Evolutionary conservation across 2,329 filamentous ascomycete species (phyloP).

Genomic region (Ophiostoma montium): DNA sequence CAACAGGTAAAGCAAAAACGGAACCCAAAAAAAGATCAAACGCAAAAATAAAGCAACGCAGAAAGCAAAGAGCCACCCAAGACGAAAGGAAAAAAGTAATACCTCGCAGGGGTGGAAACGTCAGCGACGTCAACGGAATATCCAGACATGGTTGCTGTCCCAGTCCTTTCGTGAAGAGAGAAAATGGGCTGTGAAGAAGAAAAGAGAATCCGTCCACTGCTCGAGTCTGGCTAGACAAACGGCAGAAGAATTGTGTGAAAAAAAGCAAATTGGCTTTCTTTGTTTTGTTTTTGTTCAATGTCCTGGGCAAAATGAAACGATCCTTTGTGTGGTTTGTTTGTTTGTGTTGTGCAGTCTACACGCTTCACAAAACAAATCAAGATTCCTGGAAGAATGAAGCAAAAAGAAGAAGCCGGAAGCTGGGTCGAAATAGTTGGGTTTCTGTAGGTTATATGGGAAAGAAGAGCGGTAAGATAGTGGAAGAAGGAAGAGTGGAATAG

Average conservation of each 20-base stretch:
- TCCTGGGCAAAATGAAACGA: not conserved
- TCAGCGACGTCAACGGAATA: conserved; percentile 43
- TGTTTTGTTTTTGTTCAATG: not conserved
- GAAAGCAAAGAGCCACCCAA: conserved; percentile 25
- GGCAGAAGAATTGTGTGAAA: not conserved
- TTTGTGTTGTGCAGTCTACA: not conserved
- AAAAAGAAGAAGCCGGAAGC: not conserved
- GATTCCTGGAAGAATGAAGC: not conserved
- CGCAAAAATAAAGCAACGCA: conserved; percentile 11
- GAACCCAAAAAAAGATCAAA: conserved; percentile 14
- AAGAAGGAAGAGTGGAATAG: not conserved
- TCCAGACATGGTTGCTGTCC: conserved; percentile 31
- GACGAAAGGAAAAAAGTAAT: conserved; percentile 36
- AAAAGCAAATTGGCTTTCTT: not conserved
- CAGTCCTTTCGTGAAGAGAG: not conserved
- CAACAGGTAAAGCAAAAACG: conserved; percentile 9
- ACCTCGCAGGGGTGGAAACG: conserved; percentile 47
- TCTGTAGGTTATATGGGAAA: not conserved
- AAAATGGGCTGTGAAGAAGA: not conserved
- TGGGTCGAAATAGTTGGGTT: not conserved
- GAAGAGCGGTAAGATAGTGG: not conserved
- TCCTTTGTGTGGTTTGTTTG: not conserved
- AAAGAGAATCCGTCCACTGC: not conserved
- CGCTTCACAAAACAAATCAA: not conserved
- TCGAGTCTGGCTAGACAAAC: conserved; percentile 3